These are phyloP conservation scores for Tricladium varicosporioides DNA, from an alignment of 2,329 filamentous ascomycete genomes.

Conservation along the genomic window DNA sequence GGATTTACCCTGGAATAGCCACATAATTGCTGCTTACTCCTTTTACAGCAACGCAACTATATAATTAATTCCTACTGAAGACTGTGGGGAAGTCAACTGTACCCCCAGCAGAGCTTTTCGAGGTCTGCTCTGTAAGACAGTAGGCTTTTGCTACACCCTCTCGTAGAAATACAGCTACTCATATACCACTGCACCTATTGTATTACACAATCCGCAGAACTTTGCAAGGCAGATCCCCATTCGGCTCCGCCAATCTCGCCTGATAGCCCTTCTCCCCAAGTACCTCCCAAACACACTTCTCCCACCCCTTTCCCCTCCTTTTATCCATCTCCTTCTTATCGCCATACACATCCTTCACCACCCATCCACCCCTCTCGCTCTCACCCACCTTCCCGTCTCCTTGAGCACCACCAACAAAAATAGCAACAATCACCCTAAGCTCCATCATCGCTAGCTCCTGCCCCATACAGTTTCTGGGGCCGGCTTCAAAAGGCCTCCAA, in stretches of 20 bases:
- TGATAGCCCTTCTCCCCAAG: constrained; percentile 18
- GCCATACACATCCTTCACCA: constrained; percentile 40
- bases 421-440: constrained; percentile 45
- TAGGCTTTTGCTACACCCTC: too few species aligned
- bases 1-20: too few species aligned
- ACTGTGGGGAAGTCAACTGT: too few species aligned
- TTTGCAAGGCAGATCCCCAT: neutral
- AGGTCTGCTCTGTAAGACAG: too few species aligned
- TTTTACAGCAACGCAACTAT: too few species aligned
- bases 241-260: constrained; percentile 7
- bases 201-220: neutral
- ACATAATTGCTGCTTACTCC: too few species aligned
- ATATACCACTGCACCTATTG: too few species aligned
- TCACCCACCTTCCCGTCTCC: too few species aligned
- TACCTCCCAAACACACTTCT: neutral
- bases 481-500: constrained; percentile 54
- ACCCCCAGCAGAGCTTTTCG: too few species aligned
- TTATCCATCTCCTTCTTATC: constrained; percentile 2
- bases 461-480: constrained; percentile 53
- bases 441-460: constrained; percentile 52
- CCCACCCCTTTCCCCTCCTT: constrained; percentile 4
- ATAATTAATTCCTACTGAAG: too few species aligned
- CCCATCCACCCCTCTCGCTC: constrained; percentile 33
- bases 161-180: too few species aligned
- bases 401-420: constrained; percentile 41